These are phyloP conservation scores for Globisporangium radiosum DNA, from an alignment of 352 stramenopile genomes.

Conservation along the genomic window DNA sequence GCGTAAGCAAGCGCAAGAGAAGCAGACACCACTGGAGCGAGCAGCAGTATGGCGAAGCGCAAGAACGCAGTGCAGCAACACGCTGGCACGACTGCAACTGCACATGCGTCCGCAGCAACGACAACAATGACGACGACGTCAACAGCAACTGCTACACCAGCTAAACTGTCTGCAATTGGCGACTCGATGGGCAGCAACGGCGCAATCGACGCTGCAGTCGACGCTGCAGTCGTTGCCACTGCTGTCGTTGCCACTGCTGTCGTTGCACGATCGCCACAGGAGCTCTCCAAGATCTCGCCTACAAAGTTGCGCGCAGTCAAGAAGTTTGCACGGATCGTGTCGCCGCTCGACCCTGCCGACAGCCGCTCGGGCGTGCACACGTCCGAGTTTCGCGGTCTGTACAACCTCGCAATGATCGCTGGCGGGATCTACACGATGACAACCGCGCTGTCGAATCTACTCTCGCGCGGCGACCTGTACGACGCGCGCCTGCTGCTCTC, in stretches of 20 bases:
- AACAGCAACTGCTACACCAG: too few relatives aligned
- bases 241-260: too few relatives aligned
- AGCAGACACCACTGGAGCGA: too few relatives aligned
- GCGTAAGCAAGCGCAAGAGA: too few relatives aligned
- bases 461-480: slow-evolving; percentile 37
- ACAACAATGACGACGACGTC: too few relatives aligned
- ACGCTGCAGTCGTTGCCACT: background rate
- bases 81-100: too few relatives aligned
- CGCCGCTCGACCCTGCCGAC: slow-evolving; percentile 61
- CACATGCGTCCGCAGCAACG: too few relatives aligned
- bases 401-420: slow-evolving; percentile 68
- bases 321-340: slow-evolving; percentile 55
- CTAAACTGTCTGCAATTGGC: too few relatives aligned
- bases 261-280: background rate
- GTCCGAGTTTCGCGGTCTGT: slow-evolving; percentile 72
- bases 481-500: slow-evolving; percentile 51
- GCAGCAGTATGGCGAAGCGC: too few relatives aligned
- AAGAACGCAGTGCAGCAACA: too few relatives aligned
- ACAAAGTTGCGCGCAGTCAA: slow-evolving; percentile 29
- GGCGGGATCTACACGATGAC: slow-evolving; percentile 58
- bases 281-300: background rate
- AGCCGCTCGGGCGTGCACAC: slow-evolving; percentile 57
- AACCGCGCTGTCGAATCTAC: slow-evolving; percentile 47
- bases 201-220: background rate
- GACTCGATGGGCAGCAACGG: too few relatives aligned